These are phyloP conservation scores for Pochonia chlamydosporia DNA, from an alignment of 2,329 filamentous ascomycete genomes.

Conservation along the genomic window DNA sequence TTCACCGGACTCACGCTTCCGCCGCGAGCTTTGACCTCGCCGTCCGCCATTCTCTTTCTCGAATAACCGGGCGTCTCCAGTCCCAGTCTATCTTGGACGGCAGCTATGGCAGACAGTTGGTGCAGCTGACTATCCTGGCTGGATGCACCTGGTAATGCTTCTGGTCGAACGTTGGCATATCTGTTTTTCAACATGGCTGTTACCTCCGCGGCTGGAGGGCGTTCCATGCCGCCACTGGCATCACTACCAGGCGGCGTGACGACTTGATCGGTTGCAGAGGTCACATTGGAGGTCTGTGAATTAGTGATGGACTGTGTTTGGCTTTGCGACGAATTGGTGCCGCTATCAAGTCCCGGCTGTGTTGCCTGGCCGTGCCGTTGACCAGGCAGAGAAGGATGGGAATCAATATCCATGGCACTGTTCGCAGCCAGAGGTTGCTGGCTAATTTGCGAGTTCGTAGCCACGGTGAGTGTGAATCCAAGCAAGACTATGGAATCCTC, in stretches of 20 bases:
- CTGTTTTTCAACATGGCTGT: constrained; percentile 8
- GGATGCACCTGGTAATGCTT: constrained; percentile 19
- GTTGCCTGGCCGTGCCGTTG: background rate
- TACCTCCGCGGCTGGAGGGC: constrained; percentile 13
- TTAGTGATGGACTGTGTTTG: constrained; percentile 12
- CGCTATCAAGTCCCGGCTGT: constrained; percentile 3
- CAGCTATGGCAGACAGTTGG: constrained; percentile 53
- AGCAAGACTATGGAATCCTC: background rate
- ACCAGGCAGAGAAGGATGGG: constrained; percentile 3
- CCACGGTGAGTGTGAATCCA: background rate
- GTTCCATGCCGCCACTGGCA: constrained; percentile 11
- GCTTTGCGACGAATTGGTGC: constrained; percentile 12
- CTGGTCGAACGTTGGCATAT: background rate
- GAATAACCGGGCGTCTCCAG: constrained; percentile 31
- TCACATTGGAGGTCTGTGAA: constrained; percentile 22
- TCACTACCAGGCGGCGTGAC: constrained; percentile 24
- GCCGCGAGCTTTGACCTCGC: constrained; percentile 56
- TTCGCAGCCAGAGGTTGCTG: background rate
- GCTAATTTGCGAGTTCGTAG: background rate
- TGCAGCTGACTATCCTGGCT: constrained; percentile 52
- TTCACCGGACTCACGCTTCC: constrained; percentile 40
- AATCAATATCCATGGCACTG: constrained; percentile 1
- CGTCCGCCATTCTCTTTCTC: constrained; percentile 73
- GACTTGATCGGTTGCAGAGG: constrained; percentile 19
- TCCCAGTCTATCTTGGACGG: constrained; percentile 43